Evolutionary conservation across 345 rosid genomes (phyloP).

Genomic region (Dovyalis caffra): DNA sequence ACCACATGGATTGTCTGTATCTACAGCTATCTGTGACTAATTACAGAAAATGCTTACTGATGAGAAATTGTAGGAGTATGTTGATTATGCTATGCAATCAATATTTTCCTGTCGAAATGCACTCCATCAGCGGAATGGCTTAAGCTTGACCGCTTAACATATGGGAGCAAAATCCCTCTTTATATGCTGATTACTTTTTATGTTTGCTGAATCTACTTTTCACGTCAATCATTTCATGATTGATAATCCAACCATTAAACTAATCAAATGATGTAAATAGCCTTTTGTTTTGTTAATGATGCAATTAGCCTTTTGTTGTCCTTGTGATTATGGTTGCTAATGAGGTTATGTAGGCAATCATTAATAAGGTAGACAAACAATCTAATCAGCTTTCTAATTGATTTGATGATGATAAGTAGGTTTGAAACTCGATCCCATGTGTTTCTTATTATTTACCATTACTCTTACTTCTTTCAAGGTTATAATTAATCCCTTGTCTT

Average conservation of each 20-base stretch:
- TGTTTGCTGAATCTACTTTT: not conserved
- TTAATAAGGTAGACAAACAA: not conserved
- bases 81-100: not conserved
- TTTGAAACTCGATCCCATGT: not conserved
- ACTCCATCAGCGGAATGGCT: not conserved
- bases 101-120: not conserved
- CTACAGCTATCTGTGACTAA: not conserved
- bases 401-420: not conserved
- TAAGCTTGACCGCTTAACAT: not conserved
- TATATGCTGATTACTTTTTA: not conserved
- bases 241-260: not conserved
- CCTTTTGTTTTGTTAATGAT: not conserved
- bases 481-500: not conserved
- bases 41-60: not conserved
- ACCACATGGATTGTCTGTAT: slow-evolving; percentile 32
- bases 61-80: not conserved
- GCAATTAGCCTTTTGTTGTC: not conserved
- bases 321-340: not conserved
- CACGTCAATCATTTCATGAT: not conserved
- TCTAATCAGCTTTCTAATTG: not conserved
- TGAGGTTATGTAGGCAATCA: not conserved
- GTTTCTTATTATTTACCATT: not conserved
- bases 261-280: not conserved
- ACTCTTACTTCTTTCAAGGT: not conserved
- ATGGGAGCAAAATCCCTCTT: not conserved